phyloP scores from a whole-genome alignment of 2,329 filamentous ascomycete species.

The Xylaria polymorpha region DNA sequence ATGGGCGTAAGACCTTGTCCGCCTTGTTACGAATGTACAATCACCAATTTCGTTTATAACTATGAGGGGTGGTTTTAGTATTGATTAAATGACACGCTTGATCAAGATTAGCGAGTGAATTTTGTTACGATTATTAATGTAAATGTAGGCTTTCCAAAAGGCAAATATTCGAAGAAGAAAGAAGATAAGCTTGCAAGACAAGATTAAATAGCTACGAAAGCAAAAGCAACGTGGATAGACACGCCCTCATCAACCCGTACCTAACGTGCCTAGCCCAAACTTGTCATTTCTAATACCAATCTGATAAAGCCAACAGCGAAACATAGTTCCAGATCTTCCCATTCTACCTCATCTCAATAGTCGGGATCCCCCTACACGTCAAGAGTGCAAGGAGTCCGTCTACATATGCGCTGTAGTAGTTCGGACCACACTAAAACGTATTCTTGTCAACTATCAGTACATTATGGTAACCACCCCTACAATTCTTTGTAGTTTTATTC shows the following conservation, averaged over 20 bases:
- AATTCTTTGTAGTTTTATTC: background rate
- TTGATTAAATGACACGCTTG: too few species aligned
- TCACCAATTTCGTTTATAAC: too few species aligned
- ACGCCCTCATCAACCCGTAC: background rate
- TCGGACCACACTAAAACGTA: background rate
- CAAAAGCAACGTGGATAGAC: background rate
- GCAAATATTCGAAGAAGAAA: too few species aligned
- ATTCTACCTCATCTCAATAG: background rate
- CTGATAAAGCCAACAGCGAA: background rate
- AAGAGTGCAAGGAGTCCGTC: background rate
- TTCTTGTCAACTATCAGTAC: background rate
- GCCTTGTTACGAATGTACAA: too few species aligned
- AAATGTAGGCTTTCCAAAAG: too few species aligned
- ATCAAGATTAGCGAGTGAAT: too few species aligned
- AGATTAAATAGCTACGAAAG: too few species aligned
- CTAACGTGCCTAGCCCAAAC: background rate
- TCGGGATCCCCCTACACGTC: background rate
- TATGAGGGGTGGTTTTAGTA: too few species aligned
- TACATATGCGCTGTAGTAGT: background rate
- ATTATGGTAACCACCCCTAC: background rate
- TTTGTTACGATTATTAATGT: too few species aligned
- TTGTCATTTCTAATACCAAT: background rate
- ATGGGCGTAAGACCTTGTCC: background rate
- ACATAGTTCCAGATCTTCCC: background rate
- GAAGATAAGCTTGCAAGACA: too few species aligned